phyloP scores from a whole-genome alignment of 768 basidiomycete species.

The Cystobasidium tubakii region DNA sequence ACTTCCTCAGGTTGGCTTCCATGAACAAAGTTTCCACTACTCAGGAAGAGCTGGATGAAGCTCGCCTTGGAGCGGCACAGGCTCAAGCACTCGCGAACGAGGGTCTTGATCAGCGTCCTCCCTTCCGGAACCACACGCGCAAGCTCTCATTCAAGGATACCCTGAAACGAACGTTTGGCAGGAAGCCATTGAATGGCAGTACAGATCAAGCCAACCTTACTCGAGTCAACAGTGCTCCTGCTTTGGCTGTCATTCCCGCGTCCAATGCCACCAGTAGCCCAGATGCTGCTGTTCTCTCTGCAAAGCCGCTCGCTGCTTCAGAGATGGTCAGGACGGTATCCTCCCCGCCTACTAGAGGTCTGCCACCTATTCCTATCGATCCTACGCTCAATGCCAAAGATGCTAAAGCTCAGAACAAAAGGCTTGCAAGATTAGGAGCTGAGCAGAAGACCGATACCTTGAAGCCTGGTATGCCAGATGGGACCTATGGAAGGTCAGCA shows the following conservation, averaged over 20 bases:
- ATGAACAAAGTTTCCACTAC: not conserved
- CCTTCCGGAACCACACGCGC: not conserved
- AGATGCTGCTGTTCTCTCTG: not conserved
- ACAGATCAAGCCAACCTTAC: not conserved
- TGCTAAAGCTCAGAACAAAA: constrained; percentile 8
- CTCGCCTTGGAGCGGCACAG: not conserved
- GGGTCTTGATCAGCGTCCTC: not conserved
- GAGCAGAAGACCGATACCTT: not conserved
- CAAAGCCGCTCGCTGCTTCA: not conserved
- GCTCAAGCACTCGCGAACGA: not conserved
- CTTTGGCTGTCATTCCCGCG: not conserved
- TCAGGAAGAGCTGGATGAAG: not conserved
- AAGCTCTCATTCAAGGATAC: constrained; percentile 34
- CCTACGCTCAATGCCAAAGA: constrained; percentile 5
- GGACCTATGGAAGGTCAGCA: constrained; percentile 26
- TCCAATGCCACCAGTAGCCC: not conserved
- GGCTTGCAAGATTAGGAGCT: constrained; percentile 14
- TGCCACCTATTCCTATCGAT: constrained; percentile 31
- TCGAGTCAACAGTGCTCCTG: not conserved
- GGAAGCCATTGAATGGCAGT: constrained; percentile 3
- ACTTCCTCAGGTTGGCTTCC: not conserved
- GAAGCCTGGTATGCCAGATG: not conserved
- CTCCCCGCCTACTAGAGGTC: not conserved
- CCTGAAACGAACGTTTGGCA: constrained; percentile 14
- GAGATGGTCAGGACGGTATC: not conserved